Evolutionary conservation across 176 grass and related monocot species (phyloP).

Genomic region (Phyllostachys edulis): DNA sequence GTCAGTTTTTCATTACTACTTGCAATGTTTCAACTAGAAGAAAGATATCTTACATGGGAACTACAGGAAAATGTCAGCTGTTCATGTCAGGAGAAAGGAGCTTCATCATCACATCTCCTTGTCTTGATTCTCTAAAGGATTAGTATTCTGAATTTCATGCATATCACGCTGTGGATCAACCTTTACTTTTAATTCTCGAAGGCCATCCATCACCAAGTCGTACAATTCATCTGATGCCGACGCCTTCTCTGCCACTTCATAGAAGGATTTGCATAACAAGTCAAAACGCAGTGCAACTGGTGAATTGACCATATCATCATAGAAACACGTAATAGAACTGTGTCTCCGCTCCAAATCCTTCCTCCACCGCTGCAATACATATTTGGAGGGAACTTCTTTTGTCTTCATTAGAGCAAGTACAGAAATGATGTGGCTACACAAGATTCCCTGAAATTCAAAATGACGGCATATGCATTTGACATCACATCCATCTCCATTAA

Average conservation of each 20-base stretch:
- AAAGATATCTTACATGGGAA: constrained; percentile 11
- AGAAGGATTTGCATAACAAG: constrained; percentile 19
- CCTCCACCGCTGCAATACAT: constrained; percentile 24
- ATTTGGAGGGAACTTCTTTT: constrained; percentile 28
- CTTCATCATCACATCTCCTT: neutral
- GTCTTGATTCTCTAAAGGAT: neutral
- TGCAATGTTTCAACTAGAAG: neutral
- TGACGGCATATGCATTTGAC: neutral
- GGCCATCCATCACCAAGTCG: neutral
- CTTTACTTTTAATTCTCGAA: neutral
- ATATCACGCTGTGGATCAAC: neutral
- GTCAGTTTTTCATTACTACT: neutral
- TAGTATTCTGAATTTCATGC: neutral
- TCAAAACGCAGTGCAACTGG: neutral
- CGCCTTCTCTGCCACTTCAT: constrained; percentile 18
- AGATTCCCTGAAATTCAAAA: neutral
- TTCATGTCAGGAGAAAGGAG: neutral
- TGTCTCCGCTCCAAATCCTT: constrained; percentile 8
- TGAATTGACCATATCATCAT: neutral
- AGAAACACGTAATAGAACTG: neutral
- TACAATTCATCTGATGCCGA: neutral
- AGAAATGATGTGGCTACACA: neutral
- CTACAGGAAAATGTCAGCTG: neutral
- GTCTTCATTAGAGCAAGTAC: constrained; percentile 29
- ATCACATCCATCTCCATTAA: neutral